Evolutionary conservation across 192 early-diverging fungal genomes (phyloP).

Genomic region (Martensiomyces pterosporus): DNA sequence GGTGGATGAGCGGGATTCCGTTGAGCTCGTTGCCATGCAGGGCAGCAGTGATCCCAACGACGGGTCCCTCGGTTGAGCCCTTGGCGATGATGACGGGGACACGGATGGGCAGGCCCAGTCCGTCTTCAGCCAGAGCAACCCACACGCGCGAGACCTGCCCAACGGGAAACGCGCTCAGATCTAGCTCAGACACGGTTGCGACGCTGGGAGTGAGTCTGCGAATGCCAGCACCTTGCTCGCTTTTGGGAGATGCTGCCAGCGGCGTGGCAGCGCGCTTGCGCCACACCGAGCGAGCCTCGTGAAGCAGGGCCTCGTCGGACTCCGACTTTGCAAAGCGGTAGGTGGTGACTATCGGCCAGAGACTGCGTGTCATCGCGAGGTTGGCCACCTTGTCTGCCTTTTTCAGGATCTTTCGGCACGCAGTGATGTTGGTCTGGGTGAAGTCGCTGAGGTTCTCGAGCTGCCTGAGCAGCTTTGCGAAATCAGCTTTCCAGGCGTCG

Average conservation of each 20-base stretch:
- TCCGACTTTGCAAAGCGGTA: constrained; percentile 56
- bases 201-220: constrained; percentile 3
- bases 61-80: constrained; percentile 57
- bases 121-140: constrained; percentile 62
- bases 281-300: constrained; percentile 52
- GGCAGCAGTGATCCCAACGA: constrained; percentile 72
- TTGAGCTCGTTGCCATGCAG: constrained; percentile 92
- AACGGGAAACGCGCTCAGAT: constrained; percentile 51
- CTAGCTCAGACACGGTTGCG: constrained; percentile 52
- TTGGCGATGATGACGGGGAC: constrained; percentile 77
- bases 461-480: constrained; percentile 16
- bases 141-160: constrained; percentile 58
- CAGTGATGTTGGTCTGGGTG: constrained; percentile 56
- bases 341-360: constrained; percentile 53
- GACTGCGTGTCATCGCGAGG: constrained; percentile 33
- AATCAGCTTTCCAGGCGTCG: constrained; percentile 21
- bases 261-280: constrained; percentile 15
- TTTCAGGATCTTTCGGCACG: constrained; percentile 62
- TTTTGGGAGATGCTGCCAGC: constrained; percentile 1
- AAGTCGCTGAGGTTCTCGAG: constrained; percentile 49
- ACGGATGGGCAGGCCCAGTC: constrained; percentile 55
- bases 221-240: constrained; percentile 1
- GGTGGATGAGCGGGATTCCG: constrained; percentile 86
- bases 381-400: constrained; percentile 55
- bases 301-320: constrained; percentile 50